These are phyloP conservation scores for Thecaphora thlaspeos DNA, from an alignment of 1,284 basidiomycete species.

Conservation along the genomic window DNA sequence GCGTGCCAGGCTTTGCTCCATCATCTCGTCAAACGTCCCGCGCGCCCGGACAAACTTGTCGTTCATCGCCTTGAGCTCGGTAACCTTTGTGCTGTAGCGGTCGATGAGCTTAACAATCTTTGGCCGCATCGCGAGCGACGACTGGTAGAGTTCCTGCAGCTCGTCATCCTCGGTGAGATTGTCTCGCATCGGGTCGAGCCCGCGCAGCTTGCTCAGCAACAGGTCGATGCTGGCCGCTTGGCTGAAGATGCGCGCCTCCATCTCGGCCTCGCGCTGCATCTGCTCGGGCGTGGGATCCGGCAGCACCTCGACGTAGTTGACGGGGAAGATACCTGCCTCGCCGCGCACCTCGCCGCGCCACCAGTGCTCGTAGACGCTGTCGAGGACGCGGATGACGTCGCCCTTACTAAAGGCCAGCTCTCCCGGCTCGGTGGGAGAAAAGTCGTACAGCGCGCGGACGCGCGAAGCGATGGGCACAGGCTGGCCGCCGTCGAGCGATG, in stretches of 20 bases:
- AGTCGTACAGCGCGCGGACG: conserved; percentile 86
- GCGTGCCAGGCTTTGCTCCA: conserved; percentile 80
- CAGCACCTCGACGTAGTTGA: conserved; percentile 92
- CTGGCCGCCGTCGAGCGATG: too few relatives aligned
- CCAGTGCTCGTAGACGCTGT: conserved; percentile 95
- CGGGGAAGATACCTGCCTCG: conserved; percentile 93
- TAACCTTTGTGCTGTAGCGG: conserved; percentile 68
- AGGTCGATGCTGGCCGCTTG: conserved; percentile 85
- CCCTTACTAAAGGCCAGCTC: conserved; percentile 91
- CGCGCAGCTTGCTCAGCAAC: conserved; percentile 75
- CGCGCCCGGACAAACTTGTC: conserved; percentile 80
- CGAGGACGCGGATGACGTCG: conserved; percentile 92
- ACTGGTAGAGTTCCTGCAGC: conserved; percentile 90
- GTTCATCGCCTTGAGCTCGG: conserved; percentile 81
- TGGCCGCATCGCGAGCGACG: conserved; percentile 81
- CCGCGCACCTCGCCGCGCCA: conserved; percentile 93
- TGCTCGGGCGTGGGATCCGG: conserved; percentile 80
- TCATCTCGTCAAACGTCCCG: conserved; percentile 81
- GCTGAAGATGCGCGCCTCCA: conserved; percentile 81
- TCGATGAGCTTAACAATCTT: conserved; percentile 96
- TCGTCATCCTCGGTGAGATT: conserved; percentile 85
- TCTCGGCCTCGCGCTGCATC: conserved; percentile 78
- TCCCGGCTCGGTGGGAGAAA: conserved; percentile 82
- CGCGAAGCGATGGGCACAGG: conserved; percentile 51
- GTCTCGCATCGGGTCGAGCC: conserved; percentile 72